These are phyloP conservation scores for Neurospora sp. DNA, from an alignment of 495 filamentous ascomycete genomes.

Conservation along the genomic window DNA sequence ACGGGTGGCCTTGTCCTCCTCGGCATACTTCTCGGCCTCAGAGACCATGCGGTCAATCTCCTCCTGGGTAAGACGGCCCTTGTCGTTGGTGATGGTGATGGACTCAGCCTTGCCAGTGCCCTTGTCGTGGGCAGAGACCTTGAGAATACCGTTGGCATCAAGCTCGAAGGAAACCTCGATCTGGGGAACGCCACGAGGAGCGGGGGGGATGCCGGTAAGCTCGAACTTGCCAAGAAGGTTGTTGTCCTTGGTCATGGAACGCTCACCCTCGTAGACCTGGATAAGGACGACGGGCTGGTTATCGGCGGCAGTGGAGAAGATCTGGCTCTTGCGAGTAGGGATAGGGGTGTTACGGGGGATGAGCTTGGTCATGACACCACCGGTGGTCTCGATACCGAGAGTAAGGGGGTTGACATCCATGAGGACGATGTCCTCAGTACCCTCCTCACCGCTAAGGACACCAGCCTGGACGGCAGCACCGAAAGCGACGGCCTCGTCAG, in stretches of 20 bases:
- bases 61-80: slow-evolving; percentile 89
- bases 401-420: slow-evolving; percentile 98
- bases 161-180: slow-evolving; percentile 97
- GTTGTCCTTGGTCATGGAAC: slow-evolving; percentile 93
- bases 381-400: slow-evolving; percentile 96
- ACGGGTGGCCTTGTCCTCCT: slow-evolving; percentile 96
- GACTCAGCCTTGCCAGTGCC: slow-evolving; percentile 93
- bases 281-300: slow-evolving; percentile 97
- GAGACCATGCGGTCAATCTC: slow-evolving; percentile 98
- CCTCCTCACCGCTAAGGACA: slow-evolving; percentile 81
- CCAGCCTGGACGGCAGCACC: slow-evolving; percentile 96
- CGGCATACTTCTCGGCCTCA: slow-evolving; percentile 95
- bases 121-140: slow-evolving; percentile 92
- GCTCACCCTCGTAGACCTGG: slow-evolving; percentile 95
- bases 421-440: slow-evolving; percentile 69
- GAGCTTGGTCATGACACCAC: slow-evolving; percentile 96
- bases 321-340: slow-evolving; percentile 93
- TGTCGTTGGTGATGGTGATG: slow-evolving; percentile 97
- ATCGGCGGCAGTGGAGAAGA: slow-evolving; percentile 95
- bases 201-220: slow-evolving; percentile 87
- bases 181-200: slow-evolving; percentile 91
- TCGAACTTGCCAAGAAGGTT: slow-evolving; percentile 97
- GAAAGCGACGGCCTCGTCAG: slow-evolving; percentile 95
- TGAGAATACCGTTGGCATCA: slow-evolving; percentile 95
- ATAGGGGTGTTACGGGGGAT: slow-evolving; percentile 94